Conservation (phyloP, 495 filamentous ascomycete genomes). For the Neurospora africana region DNA sequence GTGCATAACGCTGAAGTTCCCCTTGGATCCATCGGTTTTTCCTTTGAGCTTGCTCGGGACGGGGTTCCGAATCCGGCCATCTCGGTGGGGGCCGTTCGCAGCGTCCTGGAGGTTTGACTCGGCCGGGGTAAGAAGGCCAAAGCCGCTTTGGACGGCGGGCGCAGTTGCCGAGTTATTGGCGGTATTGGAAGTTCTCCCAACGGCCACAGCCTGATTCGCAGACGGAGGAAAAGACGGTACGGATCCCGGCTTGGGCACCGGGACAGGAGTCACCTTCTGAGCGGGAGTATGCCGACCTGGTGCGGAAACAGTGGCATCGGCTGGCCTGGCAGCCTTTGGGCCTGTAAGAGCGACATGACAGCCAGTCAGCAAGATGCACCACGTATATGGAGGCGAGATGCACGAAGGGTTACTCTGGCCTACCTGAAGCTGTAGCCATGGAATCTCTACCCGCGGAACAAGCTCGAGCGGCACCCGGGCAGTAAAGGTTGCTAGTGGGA, state of each 20-base stretch:
- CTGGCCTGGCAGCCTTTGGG: conserved; percentile 7
- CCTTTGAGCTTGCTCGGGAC: conserved; percentile 48
- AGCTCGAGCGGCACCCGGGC: neutral
- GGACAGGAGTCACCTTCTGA: conserved; percentile 14
- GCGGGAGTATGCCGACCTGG: conserved; percentile 1
- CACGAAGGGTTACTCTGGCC: neutral
- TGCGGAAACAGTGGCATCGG: neutral
- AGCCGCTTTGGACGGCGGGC: conserved; percentile 2
- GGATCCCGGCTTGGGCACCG: conserved; percentile 14
- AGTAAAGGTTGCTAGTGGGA: neutral
- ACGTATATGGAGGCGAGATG: neutral
- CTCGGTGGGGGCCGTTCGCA: conserved; percentile 18
- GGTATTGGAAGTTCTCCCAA: conserved; percentile 1
- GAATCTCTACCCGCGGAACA: neutral
- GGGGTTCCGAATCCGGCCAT: conserved; percentile 46
- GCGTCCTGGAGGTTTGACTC: conserved; percentile 15
- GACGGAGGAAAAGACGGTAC: conserved; percentile 10
- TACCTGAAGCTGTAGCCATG: conserved; percentile 14
- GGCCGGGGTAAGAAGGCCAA: conserved; percentile 9
- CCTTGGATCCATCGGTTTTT: conserved; percentile 45
- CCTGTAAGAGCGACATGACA: conserved; percentile 1
- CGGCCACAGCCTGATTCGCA: neutral
- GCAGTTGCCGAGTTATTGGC: neutral
- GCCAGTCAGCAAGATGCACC: conserved; percentile 6
- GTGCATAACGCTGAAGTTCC: conserved; percentile 49